Evolutionary conservation across 2,329 filamentous ascomycete species (phyloP), one percentile per base, ranked within the genome.

Genomic region (Coniella vitis): DNA sequence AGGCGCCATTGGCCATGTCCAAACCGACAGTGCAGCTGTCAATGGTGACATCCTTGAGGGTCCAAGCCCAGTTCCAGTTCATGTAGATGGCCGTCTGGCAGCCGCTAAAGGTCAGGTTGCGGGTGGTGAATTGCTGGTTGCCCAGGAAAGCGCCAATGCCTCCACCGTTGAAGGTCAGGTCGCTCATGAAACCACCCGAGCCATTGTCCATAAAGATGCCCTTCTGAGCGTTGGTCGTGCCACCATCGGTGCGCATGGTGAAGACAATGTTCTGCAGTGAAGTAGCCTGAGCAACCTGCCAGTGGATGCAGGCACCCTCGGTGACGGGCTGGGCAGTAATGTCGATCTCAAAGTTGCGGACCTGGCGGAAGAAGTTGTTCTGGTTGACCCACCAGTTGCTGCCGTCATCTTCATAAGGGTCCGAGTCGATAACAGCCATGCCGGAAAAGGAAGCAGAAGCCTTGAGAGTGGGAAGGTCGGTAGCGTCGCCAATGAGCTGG

Each of bases 41-140:
- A 67, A 94, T 87, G 39, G 70, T 76, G 34, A 94, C 58, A 32
- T 79, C 85, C 63, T 91, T 88, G 68, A 93, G 80, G 38, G 84
- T 81, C 84, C 86, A 94, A 16, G 82, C 73, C 89, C 89, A 95
- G 70, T 91, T 87, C 89, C 89, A 95, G 73, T 90, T 90, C 82
- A 93, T 86, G 69, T 79, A 88, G 55, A 95, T 81, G 54, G 86
- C 89, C 2, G 87, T 94, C 61, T 87, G 77, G 72, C 86, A 90
- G 65, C 79, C 76, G 64, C 86, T 87, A 75, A 94, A 94, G 32
- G 77, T 85, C 63, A 93, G 62, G 67, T 94, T 93, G 57, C 88
- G 84, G 22, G 83, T 84, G 35, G 87, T 91, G 67, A 91, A 93
- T 67, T 95, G 89, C 69, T 95, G 89, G 67, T 83, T 90, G 43